Conservation (phyloP, 1,284 basidiomycete species). For the Ustilago shanxiensis region DNA sequence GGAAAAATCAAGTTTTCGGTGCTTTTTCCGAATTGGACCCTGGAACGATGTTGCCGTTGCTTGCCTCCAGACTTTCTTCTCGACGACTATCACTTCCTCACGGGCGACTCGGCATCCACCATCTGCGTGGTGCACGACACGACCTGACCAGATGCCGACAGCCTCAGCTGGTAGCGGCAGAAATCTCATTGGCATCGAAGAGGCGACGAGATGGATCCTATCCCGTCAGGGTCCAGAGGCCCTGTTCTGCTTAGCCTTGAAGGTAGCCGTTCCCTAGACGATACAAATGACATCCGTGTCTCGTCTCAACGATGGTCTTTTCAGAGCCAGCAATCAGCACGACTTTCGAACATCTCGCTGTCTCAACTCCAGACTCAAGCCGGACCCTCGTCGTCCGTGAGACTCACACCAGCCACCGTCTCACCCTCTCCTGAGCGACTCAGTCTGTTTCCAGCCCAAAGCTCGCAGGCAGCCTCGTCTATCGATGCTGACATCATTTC, state of each 20-base stretch:
- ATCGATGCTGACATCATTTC: constrained; percentile 41
- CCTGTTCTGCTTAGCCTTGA: constrained; percentile 26
- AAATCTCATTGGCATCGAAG: neutral
- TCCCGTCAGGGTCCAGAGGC: constrained; percentile 40
- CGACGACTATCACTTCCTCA: no score
- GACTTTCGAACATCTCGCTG: neutral
- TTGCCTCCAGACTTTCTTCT: no score
- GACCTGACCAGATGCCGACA: neutral
- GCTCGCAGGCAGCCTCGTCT: constrained; percentile 22
- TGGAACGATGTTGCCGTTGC: neutral
- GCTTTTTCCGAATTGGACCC: no score
- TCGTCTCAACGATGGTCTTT: constrained; percentile 36
- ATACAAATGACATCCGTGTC: neutral
- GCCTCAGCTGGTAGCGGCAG: neutral
- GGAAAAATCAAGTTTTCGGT: no score
- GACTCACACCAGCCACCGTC: constrained; percentile 23
- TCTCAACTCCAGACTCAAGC: neutral
- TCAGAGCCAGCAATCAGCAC: neutral
- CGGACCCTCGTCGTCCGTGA: constrained; percentile 3
- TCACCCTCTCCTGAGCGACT: neutral
- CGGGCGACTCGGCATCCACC: neutral
- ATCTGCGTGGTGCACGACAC: neutral
- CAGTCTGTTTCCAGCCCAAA: constrained; percentile 17
- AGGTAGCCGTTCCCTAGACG: constrained; percentile 20
- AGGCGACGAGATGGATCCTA: constrained; percentile 11